These are phyloP conservation scores for Trametes coccinea DNA, from an alignment of 768 basidiomycete genomes.

Conservation along the genomic window DNA sequence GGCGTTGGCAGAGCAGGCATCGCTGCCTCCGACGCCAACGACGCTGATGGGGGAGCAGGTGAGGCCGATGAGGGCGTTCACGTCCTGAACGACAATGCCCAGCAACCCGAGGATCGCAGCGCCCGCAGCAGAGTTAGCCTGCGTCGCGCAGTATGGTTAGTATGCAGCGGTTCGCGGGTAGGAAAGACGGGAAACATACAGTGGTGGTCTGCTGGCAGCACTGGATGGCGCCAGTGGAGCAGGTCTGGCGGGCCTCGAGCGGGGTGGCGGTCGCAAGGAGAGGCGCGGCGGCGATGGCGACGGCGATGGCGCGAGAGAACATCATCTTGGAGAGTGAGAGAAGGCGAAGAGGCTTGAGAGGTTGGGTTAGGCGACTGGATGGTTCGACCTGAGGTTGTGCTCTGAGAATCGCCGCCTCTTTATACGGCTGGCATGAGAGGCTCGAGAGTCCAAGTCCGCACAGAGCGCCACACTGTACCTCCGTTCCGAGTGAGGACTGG, in stretches of 20 bases:
- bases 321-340: constrained; percentile 8
- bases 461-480: neutral
- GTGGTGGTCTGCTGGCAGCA: constrained; percentile 8
- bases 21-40: constrained; percentile 20
- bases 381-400: constrained; percentile 2
- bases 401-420: neutral
- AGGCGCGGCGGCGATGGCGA: constrained; percentile 11
- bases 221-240: constrained; percentile 10
- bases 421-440: neutral
- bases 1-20: constrained; percentile 13
- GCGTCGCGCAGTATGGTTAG: neutral
- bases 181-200: neutral
- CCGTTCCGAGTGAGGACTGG: neutral
- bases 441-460: neutral
- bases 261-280: constrained; percentile 19
- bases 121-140: constrained; percentile 11
- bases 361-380: neutral
- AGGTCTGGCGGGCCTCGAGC: constrained; percentile 6
- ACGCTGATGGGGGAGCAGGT: constrained; percentile 28
- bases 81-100: constrained; percentile 23
- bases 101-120: constrained; percentile 24
- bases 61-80: constrained; percentile 24
- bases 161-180: neutral
- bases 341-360: constrained; percentile 2
- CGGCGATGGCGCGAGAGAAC: constrained; percentile 18